Conservation (phyloP, 2,329 filamentous ascomycete genomes). For the Apiospora rasikravindrae region DNA sequence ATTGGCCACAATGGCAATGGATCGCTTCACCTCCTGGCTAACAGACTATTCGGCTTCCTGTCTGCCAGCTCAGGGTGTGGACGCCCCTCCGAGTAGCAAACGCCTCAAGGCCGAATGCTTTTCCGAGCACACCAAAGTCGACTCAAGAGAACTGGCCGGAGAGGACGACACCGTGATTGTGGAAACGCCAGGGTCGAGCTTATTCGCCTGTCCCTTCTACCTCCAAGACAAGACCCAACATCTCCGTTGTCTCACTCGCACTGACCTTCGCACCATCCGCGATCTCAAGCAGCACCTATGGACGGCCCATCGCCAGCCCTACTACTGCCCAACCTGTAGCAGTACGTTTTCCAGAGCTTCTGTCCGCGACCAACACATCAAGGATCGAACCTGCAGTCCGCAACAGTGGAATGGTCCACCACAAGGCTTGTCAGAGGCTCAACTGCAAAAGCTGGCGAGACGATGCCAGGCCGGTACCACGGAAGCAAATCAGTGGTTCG, state of each 20-base stretch:
- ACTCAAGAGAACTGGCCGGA: background rate
- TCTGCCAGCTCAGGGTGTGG: background rate
- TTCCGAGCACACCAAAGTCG: background rate
- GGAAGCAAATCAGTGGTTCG: background rate
- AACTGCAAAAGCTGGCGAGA: background rate
- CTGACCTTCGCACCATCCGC: background rate
- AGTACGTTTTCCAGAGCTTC: background rate
- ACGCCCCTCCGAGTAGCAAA: background rate
- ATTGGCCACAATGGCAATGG: background rate
- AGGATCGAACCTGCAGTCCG: background rate
- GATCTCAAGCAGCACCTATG: background rate
- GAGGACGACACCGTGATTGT: background rate
- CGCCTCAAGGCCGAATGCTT: background rate
- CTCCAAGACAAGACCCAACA: rapidly evolving
- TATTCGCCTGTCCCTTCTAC: background rate
- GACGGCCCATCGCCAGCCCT: background rate
- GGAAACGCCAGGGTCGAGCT: background rate
- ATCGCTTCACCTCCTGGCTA: background rate
- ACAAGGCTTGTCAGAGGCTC: background rate
- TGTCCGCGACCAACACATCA: background rate
- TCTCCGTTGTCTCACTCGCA: background rate
- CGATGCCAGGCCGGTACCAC: background rate
- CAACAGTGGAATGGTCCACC: background rate
- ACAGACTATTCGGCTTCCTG: background rate
- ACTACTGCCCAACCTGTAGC: background rate